Percentiles rank a stretch among this genome's conserved stretches.
Evolutionary conservation across 2,329 filamentous ascomycete genomes (phyloP).

Genomic region (Trichoderma gracile): DNA sequence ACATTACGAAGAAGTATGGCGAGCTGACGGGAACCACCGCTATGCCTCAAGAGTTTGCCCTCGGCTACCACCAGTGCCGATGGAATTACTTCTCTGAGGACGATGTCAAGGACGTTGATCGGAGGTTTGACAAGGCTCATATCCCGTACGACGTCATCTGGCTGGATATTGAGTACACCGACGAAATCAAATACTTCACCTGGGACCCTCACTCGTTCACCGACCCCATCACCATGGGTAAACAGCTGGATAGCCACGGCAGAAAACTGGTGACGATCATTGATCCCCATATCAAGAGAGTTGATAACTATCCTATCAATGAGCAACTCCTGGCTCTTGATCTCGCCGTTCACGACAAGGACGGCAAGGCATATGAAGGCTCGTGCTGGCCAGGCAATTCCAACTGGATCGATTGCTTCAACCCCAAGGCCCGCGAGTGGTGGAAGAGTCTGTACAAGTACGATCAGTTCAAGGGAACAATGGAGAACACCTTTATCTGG

Average conservation of each 20-base stretch:
- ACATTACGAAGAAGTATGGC: slow-evolving; percentile 78
- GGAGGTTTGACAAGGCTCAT: slow-evolving; percentile 90
- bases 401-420: slow-evolving; percentile 95
- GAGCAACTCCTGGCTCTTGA: slow-evolving; percentile 82
- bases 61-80: slow-evolving; percentile 95
- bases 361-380: slow-evolving; percentile 84
- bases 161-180: slow-evolving; percentile 97
- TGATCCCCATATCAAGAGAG: slow-evolving; percentile 97
- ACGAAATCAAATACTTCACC: slow-evolving; percentile 97
- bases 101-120: slow-evolving; percentile 94
- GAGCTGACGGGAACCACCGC: slow-evolving; percentile 90
- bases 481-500: slow-evolving; percentile 90
- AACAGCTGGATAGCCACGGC: slow-evolving; percentile 81
- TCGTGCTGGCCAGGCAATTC: slow-evolving; percentile 99
- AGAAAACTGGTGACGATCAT: slow-evolving; percentile 93
- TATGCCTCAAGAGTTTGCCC: slow-evolving; percentile 86
- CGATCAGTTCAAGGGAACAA: slow-evolving; percentile 80
- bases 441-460: slow-evolving; percentile 90
- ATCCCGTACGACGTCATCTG: slow-evolving; percentile 99
- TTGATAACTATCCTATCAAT: slow-evolving; percentile 71
- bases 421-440: slow-evolving; percentile 87
- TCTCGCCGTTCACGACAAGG: slow-evolving; percentile 85
- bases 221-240: slow-evolving; percentile 81
- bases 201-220: slow-evolving; percentile 90
- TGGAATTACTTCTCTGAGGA: slow-evolving; percentile 99